Conservation (phyloP, 2,329 filamentous ascomycete species). For the Cercospora sesami region DNA sequence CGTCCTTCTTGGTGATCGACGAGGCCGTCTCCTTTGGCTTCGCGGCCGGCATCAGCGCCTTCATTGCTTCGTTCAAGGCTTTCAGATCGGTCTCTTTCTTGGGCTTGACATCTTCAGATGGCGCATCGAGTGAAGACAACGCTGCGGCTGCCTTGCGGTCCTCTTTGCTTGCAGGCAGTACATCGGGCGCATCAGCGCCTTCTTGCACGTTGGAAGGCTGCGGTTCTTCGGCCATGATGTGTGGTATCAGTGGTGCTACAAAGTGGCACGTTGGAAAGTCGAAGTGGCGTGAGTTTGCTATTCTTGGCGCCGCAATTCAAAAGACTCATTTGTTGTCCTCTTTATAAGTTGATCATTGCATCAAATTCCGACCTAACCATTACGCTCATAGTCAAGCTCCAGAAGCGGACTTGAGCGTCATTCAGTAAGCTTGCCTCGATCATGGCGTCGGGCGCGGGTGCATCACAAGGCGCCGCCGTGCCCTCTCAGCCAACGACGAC, state of each 20-base stretch:
- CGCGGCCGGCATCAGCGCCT: slow-evolving; percentile 51
- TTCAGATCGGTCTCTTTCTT: slow-evolving; percentile 67
- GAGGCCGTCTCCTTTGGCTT: slow-evolving; percentile 49
- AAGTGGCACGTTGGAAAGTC: neutral
- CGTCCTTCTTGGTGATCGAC: slow-evolving; percentile 30
- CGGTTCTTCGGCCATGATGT: slow-evolving; percentile 61
- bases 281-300: neutral
- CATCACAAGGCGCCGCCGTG: neutral
- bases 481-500: neutral
- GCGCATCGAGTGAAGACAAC: slow-evolving; percentile 67
- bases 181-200: slow-evolving; percentile 60
- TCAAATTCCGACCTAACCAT: neutral
- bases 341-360: neutral
- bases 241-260: neutral
- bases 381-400: neutral
- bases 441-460: slow-evolving; percentile 3
- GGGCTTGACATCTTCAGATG: slow-evolving; percentile 47
- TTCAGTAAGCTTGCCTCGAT: neutral
- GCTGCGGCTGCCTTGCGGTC: slow-evolving; percentile 76
- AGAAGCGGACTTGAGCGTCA: neutral
- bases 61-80: slow-evolving; percentile 71
- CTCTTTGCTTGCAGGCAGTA: slow-evolving; percentile 62
- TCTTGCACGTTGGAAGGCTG: slow-evolving; percentile 61
- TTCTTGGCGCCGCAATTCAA: neutral
- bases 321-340: neutral